Base-by-base conservation (phyloP, 163 green algal genomes). In the Coccomyxa subellipsoidea region DNA sequence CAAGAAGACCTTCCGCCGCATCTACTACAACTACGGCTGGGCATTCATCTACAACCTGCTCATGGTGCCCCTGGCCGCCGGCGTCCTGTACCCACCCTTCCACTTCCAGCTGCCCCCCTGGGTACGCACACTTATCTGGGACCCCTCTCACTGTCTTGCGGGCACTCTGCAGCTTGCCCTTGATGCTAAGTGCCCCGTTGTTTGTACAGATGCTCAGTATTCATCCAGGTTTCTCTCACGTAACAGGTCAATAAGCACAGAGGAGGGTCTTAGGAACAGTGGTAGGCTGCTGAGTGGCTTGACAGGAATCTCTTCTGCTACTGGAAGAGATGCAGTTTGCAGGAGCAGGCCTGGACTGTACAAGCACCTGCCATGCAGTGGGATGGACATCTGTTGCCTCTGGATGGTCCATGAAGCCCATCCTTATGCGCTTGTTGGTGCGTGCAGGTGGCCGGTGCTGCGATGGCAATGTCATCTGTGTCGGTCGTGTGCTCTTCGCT, bases 401-500 rank as follows among this genome's bases (percentile, higher is more conserved):
- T 77, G 31, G 31, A 39, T 23, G 31, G 29, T 38, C 6, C 25
- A 73, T 12, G 18, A 37, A 1, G 4, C n/a, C 10, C 66, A 73
- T 35, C 10, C 2, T n/a, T 31, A 73, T 73, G 7, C 32, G 1
- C 31, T 31, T n/a, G 3, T 34, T 38, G 66, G 8, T 15, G 18
- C 25, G 23, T 53, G 8, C 25, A 77, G 70, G 70, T 77, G 39
- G 92, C 95, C 2, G 95, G 93, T 2, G 90, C 84, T 0, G 93
- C 90, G 79, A 98, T 98, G 95, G 95, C 96, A 0, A 84, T 95
- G 21, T 93, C 81, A 38, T 94, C 85, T 38, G 92, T 98, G 0
- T 92, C 80, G 25, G 95, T 98, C 2, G 94, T 98, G 36, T 86
- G 85, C 54, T 95, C 89, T 31, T 96, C 88, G 37, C 88, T 99